Base-by-base conservation (phyloP, 1,284 basidiomycete genomes). In the Neonothopanus nambi region DNA sequence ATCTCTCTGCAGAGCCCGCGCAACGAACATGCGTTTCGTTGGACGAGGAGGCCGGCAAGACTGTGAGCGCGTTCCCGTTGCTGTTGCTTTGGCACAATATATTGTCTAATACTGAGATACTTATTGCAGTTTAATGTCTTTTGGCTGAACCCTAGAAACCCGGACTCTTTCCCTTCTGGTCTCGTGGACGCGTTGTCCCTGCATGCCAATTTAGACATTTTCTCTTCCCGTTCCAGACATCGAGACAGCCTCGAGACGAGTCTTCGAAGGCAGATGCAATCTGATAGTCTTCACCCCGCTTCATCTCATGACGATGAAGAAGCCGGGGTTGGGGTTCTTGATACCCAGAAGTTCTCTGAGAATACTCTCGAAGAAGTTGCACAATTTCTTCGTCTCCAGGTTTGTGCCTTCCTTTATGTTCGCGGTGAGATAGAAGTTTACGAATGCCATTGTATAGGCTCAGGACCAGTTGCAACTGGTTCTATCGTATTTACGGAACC, bases 111-210 rank as follows among this genome's bases (percentile, higher is more conserved):
- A 6, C 23, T 28, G 23, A 24, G 28, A 39, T 30, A n/a, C n/a
- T n/a, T 45, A 3, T 20, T 48, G 28, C 60, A 91, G 90, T 91
- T 91, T 69, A 91, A 91, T 64, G 79, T 88, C 24, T 71, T 91
- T 26, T 89, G 86, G 81, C 73, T 93, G 44, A 80, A 91, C 63
- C 84, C 87, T 2, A 72, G 75, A 51, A 78, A 84, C 61, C 69
- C 73, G 6, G 79, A 84, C 30, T 74, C 85, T 17, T 84, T 92
- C 62, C 89, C 90, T 18, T 65, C 75, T 17, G 83, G 80, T 11
- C 69, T 93, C 37, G 65, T 83, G 52, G 82, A 88, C 23, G 78
- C 78, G 2, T 65, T 91, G 45, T 69, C 72, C 43, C 69, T 80
- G 39, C 70, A 75, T 51, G 67, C 65, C 17, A 61, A 62, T 51